Evolutionary conservation across 2,329 filamentous ascomycete species (phyloP), one percentile per base, ranked within the genome.

Genomic region (Stachybotrys chlorohalonatus): DNA sequence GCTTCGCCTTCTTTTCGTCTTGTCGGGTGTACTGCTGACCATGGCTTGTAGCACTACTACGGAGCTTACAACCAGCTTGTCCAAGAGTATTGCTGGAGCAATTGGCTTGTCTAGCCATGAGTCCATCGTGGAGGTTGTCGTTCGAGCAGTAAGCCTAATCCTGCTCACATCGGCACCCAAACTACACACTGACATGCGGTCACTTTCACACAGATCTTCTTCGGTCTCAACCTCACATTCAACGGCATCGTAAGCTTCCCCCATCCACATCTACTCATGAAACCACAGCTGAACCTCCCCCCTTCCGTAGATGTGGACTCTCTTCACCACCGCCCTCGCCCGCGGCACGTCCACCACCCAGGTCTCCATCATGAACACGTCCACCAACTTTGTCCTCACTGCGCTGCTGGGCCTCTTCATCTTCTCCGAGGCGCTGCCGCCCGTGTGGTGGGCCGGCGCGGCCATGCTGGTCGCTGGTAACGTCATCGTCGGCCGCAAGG

Each of bases 341-440:
- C 79, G 81, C 16, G 87, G 87, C 13, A 80, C 81, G 55, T 90
- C 87, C 1, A 90, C 89, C 8, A 89, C 89, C 0, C 87, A 90
- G 64, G 89, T 92, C 51, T 86, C 83, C 60, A 86, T 93, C 66
- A 83, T 93, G 68, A 93, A 93, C 69, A 92, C 89, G 3, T 89
- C 86, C 13, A 79, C 86, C 55, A 93, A 93, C 72, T 93, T 93
- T 68, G 79, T 93, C 71, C 71, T 90, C 57, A 92, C 89, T 0
- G 89, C 89, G 7, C 59, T 92, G 7, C 74, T 92, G 17, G 87
- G 89, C 31, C 75, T 81, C 52, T 68, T 81, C 55, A 83, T 93
- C 60, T 93, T 93, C 68, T 77, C 81, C 24, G 89, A 93, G 71
- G 70, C 75, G 1, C 72, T 93, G 31, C 87, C 88, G 0, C 83